A percentile compares a stretch with the other conserved stretches of the same genome.
Conservation (phyloP, 1,139 yeast species). For the Sugiyamaella novakii region DNA sequence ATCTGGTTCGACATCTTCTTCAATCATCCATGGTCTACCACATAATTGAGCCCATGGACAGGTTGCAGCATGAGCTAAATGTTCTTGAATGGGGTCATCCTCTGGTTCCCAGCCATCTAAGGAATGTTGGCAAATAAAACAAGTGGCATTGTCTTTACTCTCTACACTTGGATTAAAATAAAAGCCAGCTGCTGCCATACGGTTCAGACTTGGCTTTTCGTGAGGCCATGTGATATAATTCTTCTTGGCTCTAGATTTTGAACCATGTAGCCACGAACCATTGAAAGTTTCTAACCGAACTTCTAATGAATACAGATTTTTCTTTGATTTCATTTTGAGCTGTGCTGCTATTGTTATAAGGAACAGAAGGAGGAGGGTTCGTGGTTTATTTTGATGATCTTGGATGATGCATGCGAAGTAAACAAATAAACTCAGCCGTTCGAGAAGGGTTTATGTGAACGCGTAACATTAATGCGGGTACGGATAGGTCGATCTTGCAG, state of each 20-base stretch:
- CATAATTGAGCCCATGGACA: conserved; percentile 50
- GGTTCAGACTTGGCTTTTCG: conserved; percentile 33
- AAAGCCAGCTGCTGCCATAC: conserved; percentile 68
- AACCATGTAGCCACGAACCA: conserved; percentile 30
- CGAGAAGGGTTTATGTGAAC: neutral
- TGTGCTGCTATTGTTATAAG: neutral
- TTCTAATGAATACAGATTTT: conserved; percentile 27
- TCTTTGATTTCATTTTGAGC: conserved; percentile 14
- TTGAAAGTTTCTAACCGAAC: conserved; percentile 36
- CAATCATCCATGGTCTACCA: conserved; percentile 34
- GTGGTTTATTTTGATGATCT: neutral
- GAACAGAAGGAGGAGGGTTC: neutral
- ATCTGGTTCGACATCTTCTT: conserved; percentile 17
- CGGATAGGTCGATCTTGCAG: too few species aligned
- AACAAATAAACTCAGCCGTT: conserved; percentile 12
- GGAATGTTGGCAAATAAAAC: conserved; percentile 58
- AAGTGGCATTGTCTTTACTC: conserved; percentile 55
- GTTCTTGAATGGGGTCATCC: conserved; percentile 48
- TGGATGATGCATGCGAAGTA: conserved; percentile 1
- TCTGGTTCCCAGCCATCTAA: conserved; percentile 44
- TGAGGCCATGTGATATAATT: conserved; percentile 39
- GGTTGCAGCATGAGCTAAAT: conserved; percentile 49
- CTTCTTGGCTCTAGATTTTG: conserved; percentile 32
- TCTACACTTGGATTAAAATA: conserved; percentile 56
- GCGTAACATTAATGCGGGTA: too few species aligned